Evolutionary conservation across 2,329 filamentous ascomycete genomes (phyloP).

Genomic region (Chaetomium strumarium): DNA sequence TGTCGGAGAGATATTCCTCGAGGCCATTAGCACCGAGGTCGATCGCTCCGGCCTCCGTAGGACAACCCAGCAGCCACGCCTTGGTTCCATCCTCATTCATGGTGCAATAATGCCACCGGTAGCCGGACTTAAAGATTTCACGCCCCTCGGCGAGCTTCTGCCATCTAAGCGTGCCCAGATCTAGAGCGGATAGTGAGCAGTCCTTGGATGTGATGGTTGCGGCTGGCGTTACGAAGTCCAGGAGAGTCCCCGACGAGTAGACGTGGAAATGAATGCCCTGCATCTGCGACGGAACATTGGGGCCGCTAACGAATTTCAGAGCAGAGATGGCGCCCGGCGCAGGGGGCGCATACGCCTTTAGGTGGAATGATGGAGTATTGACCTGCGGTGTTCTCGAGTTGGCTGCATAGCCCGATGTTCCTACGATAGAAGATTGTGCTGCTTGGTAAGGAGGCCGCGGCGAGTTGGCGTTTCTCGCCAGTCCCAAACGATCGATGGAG

Average conservation of each 20-base stretch:
- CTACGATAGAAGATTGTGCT: conserved; percentile 45
- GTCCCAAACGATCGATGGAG: conserved; percentile 42
- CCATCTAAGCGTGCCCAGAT: conserved; percentile 83
- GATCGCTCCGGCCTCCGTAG: conserved; percentile 61
- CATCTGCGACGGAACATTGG: conserved; percentile 79
- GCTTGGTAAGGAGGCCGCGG: conserved; percentile 49
- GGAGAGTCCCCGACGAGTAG: conserved; percentile 84
- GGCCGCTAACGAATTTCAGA: conserved; percentile 81
- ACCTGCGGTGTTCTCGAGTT: conserved; percentile 63
- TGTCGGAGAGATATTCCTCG: conserved; percentile 90
- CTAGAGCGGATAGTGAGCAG: conserved; percentile 83
- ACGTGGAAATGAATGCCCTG: conserved; percentile 93
- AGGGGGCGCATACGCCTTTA: conserved; percentile 70
- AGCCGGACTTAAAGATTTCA: conserved; percentile 87
- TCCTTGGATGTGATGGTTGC: conserved; percentile 80
- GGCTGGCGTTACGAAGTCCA: conserved; percentile 91
- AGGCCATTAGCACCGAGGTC: conserved; percentile 64
- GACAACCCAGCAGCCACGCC: conserved; percentile 92
- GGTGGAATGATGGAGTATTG: conserved; percentile 58
- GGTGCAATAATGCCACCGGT: conserved; percentile 97
- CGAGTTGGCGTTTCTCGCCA: conserved; percentile 40
- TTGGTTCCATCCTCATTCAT: conserved; percentile 94
- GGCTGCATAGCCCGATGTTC: conserved; percentile 59
- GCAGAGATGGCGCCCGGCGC: conserved; percentile 87
- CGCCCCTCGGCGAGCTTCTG: conserved; percentile 90